Percentiles rank a stretch among this genome's conserved stretches.
These are phyloP conservation scores for Rhizopus delemar DNA, from an alignment of 371 early-diverging fungal genomes.

Conservation along the genomic window DNA sequence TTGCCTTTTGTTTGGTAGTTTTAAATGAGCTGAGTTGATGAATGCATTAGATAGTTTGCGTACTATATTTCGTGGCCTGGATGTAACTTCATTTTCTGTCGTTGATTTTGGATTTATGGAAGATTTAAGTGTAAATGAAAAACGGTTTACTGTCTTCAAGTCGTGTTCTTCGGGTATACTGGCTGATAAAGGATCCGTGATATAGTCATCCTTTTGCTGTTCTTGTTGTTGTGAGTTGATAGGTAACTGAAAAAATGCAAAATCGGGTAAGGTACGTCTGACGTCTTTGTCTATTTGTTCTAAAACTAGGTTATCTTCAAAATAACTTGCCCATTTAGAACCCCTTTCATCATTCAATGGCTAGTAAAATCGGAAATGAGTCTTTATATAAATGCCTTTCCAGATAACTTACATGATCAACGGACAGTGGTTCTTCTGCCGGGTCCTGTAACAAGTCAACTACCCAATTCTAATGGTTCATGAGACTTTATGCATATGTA, in stretches of 20 bases:
- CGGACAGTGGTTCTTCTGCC: slow-evolving; percentile 45
- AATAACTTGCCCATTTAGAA: slow-evolving; percentile 59
- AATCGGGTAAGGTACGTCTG: slow-evolving; percentile 78
- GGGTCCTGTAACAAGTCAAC: slow-evolving; percentile 57
- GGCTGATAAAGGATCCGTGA: slow-evolving; percentile 16
- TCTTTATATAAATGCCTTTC: background rate
- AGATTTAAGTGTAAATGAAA: slow-evolving; percentile 38
- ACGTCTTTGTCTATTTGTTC: slow-evolving; percentile 88
- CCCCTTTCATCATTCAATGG: slow-evolving; percentile 45
- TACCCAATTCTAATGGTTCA: slow-evolving; percentile 48
- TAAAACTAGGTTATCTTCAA: slow-evolving; percentile 59
- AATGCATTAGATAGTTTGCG: slow-evolving; percentile 48
- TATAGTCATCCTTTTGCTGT: background rate
- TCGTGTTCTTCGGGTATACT: slow-evolving; percentile 10
- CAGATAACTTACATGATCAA: slow-evolving; percentile 41
- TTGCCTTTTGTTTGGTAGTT: slow-evolving; percentile 9
- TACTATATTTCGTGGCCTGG: slow-evolving; percentile 43
- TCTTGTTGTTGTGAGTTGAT: slow-evolving; percentile 26
- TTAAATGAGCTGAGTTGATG: background rate
- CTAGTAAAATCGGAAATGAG: slow-evolving; percentile 19
- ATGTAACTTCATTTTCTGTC: slow-evolving; percentile 24
- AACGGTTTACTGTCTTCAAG: slow-evolving; percentile 27
- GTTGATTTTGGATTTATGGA: background rate
- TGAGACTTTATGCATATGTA: background rate
- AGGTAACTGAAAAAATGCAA: slow-evolving; percentile 76